These are phyloP conservation scores for Aureobasidium leucospermi DNA, from an alignment of 2,329 filamentous ascomycete species.

Conservation along the genomic window DNA sequence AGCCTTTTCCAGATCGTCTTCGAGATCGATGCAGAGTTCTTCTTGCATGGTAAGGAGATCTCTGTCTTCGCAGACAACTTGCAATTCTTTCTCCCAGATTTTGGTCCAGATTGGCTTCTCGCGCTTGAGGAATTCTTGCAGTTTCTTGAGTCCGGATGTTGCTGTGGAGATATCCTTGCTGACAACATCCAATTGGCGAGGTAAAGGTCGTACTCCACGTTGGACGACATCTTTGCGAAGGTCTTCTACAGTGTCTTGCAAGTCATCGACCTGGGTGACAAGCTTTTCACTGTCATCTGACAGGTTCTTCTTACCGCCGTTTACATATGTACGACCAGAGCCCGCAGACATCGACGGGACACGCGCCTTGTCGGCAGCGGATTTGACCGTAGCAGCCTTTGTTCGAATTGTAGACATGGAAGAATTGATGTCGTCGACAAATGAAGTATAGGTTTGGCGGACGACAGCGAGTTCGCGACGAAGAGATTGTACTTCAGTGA, in stretches of 20 bases:
- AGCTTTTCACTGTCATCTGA: slow-evolving; percentile 83
- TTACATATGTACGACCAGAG: slow-evolving; percentile 78
- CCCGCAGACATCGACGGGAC: slow-evolving; percentile 68
- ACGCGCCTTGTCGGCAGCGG: slow-evolving; percentile 60
- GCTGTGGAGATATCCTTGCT: slow-evolving; percentile 79
- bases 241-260: slow-evolving; percentile 96
- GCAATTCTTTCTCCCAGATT: slow-evolving; percentile 97
- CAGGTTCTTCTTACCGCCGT: slow-evolving; percentile 77
- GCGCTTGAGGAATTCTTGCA: slow-evolving; percentile 82
- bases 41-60: slow-evolving; percentile 95
- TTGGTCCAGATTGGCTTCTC: slow-evolving; percentile 98
- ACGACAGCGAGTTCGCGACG: slow-evolving; percentile 84
- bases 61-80: slow-evolving; percentile 90
- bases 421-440: slow-evolving; percentile 78
- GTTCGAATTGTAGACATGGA: slow-evolving; percentile 77
- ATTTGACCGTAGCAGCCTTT: slow-evolving; percentile 77
- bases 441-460: slow-evolving; percentile 86
- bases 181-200: slow-evolving; percentile 81
- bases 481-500: slow-evolving; percentile 72
- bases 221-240: slow-evolving; percentile 93
- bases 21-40: slow-evolving; percentile 83
- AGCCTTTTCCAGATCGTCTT: slow-evolving; percentile 92
- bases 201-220: slow-evolving; percentile 83
- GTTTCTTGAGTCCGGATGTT: slow-evolving; percentile 80
- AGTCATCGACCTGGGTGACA: slow-evolving; percentile 85